Conservation (phyloP, 352 stramenopile genomes). For the Phytophthora europaea region DNA sequence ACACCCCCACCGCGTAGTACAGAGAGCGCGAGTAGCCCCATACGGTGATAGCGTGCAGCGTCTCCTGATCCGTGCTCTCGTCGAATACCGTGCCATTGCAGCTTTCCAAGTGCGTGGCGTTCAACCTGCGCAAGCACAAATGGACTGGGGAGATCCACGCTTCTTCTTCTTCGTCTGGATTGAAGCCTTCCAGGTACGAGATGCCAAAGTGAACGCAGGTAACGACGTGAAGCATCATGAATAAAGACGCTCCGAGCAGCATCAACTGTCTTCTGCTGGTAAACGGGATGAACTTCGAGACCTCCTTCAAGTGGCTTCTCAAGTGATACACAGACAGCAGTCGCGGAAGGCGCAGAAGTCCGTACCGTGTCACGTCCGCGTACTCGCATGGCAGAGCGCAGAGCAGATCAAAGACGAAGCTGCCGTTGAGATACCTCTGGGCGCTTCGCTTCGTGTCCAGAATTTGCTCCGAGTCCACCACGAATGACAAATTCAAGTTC, state of each 20-base stretch:
- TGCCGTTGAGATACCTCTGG: not conserved
- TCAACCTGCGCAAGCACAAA: not conserved
- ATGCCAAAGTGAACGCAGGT: slow-evolving; percentile 7
- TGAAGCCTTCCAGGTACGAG: slow-evolving; percentile 1
- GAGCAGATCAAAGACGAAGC: not conserved
- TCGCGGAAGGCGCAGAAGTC: not conserved
- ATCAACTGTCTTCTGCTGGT: not conserved
- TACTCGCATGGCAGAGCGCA: not conserved
- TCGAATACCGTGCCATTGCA: not conserved
- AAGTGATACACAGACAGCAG: not conserved
- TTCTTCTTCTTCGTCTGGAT: not conserved
- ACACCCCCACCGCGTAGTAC: not conserved
- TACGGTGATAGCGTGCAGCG: not conserved
- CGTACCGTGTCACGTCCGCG: not conserved
- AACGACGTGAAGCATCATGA: not conserved
- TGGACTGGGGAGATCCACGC: not conserved
- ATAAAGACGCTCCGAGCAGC: not conserved
- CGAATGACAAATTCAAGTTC: not conserved
- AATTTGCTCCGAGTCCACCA: not conserved
- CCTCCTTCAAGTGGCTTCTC: not conserved
- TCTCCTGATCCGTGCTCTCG: not conserved
- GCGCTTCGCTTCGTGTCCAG: not conserved
- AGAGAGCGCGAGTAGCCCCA: not conserved
- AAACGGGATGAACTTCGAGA: not conserved
- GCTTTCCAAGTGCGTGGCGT: not conserved